Percentiles rank a stretch among this genome's conserved stretches.
Evolutionary conservation across 257 asterid genomes (phyloP).

Genomic region (Paraleonurus japonicus): DNA sequence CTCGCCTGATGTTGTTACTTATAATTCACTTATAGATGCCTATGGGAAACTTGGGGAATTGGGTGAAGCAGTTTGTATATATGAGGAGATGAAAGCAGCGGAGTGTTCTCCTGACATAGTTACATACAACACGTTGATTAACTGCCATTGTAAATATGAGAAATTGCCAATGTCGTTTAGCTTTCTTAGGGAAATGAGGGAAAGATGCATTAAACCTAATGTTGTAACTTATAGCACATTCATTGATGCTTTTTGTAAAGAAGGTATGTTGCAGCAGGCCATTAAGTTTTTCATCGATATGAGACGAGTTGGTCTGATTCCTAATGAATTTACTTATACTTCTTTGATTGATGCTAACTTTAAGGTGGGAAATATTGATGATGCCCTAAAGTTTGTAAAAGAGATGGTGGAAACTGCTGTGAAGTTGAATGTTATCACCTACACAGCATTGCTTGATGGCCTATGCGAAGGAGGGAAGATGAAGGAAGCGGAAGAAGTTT

Average conservation of each 20-base stretch:
- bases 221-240: constrained; percentile 88
- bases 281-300: constrained; percentile 79
- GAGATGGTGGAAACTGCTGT: constrained; percentile 75
- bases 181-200: constrained; percentile 77
- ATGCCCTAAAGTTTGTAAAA: constrained; percentile 71
- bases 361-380: constrained; percentile 55
- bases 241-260: constrained; percentile 88
- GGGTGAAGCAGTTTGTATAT: constrained; percentile 48
- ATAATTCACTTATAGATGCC: constrained; percentile 82
- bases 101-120: constrained; percentile 72
- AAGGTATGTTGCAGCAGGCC: constrained; percentile 77
- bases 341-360: constrained; percentile 79
- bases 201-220: constrained; percentile 58
- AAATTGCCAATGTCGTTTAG: constrained; percentile 59
- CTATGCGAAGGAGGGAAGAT: constrained; percentile 70
- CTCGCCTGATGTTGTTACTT: constrained; percentile 73
- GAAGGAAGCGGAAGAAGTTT: constrained; percentile 79
- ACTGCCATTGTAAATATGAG: constrained; percentile 79
- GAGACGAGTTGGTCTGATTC: constrained; percentile 82
- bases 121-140: constrained; percentile 80
- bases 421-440: constrained; percentile 67
- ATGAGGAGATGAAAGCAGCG: constrained; percentile 68
- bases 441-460: constrained; percentile 72
- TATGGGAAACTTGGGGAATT: constrained; percentile 71
- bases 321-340: constrained; percentile 79